Base-by-base conservation (phyloP, 805 yeast species). In the Metschnikowia drakensbergensis region DNA sequence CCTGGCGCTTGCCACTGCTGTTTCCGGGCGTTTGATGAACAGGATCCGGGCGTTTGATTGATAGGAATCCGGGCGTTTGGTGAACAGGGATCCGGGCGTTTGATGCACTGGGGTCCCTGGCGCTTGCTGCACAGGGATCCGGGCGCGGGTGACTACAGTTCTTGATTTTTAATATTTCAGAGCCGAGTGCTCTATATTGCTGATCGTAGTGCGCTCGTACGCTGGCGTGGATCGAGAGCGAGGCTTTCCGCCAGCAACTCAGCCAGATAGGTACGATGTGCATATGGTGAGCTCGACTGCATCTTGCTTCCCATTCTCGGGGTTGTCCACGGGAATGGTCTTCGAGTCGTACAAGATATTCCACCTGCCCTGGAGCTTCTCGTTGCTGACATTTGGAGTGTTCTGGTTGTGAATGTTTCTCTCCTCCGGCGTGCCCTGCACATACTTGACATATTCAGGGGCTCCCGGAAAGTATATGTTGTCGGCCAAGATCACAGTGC, bases 401-500 rank as follows among this genome's bases (percentile, higher is more conserved):
- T 44, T 42, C 7, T 49, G 42, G 50, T 72, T 71, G 54, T 55
- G 60, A n/a, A 55, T 55, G 39, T 64, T 59, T 53, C 66, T 71
- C 47, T 65, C 66, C 44, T 65, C 61, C 5, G 78, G 78, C 6
- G 73, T 51, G 6, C 64, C 49, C 44, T 62, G 61, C 6, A 75
- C 70, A 51, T 75, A 75, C 27, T 60, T 54, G 23, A 62, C 60
- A 46, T 71, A 74, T 9, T 69, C 77, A 0, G 74, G 69, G 1
- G 65, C 71, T 3, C 76, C 77, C 2, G 73, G 71, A 1, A 7
- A 8, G 23, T 54, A 31, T 6, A 68, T 64, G 50, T 72, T 72
- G 49, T 73, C 76, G 4, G 76, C 77, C 40, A 62, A 58, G 26
- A 75, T 55, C 3, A 61, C 50, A 1, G 79, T 64, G 0, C 76